phyloP scores from a whole-genome alignment of 2,329 filamentous ascomycete species.

The Phialophora verrucosa region DNA sequence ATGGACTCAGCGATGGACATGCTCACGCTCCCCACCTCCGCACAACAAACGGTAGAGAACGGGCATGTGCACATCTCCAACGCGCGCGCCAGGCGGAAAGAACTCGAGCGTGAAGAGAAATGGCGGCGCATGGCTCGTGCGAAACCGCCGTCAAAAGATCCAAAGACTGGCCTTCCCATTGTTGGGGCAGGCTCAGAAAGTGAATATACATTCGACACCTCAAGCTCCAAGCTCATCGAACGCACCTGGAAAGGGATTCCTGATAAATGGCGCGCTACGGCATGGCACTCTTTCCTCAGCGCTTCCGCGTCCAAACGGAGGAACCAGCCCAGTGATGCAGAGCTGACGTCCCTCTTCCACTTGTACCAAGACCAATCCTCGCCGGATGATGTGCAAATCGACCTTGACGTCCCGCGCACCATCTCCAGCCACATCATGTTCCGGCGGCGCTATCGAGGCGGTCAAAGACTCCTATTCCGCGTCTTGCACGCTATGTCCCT shows the following conservation, averaged over 20 bases:
- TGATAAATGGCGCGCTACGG: constrained; percentile 89
- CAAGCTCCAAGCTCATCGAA: constrained; percentile 82
- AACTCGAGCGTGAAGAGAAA: constrained; percentile 67
- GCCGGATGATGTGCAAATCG: constrained; percentile 93
- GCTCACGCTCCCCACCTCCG: constrained; percentile 59
- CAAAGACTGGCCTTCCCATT: constrained; percentile 28
- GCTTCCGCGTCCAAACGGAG: constrained; percentile 72
- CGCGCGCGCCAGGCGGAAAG: constrained; percentile 52
- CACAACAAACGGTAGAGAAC: constrained; percentile 54
- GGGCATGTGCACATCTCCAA: constrained; percentile 44
- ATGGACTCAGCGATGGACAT: constrained; percentile 68
- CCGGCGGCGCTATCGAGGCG: constrained; percentile 84
- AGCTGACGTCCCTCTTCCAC: constrained; percentile 74
- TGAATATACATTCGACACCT: constrained; percentile 78
- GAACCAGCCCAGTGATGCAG: constrained; percentile 68
- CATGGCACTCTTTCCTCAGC: constrained; percentile 92
- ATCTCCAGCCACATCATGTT: constrained; percentile 99
- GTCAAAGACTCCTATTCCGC: constrained; percentile 87
- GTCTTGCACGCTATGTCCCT: constrained; percentile 90
- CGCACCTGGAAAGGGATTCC: constrained; percentile 98
- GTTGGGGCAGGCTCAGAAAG: constrained; percentile 54
- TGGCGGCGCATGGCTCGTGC: constrained; percentile 70
- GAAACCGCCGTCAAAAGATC: constrained; percentile 50
- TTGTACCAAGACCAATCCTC: constrained; percentile 74
- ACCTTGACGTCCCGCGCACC: constrained; percentile 92